Evolutionary conservation across 2,329 filamentous ascomycete species (phyloP).

Genomic region (Pseudopithomyces maydicus): DNA sequence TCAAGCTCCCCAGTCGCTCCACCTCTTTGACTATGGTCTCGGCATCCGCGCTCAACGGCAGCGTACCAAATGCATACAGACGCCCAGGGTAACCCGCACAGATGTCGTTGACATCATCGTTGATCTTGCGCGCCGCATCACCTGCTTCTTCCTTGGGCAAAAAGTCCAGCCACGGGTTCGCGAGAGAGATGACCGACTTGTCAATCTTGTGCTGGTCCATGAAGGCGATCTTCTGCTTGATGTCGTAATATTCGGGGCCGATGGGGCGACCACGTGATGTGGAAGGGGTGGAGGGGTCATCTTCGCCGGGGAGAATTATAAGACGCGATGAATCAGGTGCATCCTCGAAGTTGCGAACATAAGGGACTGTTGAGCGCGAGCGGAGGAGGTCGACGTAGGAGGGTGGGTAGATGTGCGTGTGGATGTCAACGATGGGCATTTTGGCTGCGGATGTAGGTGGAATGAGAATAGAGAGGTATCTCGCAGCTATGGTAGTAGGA

Average conservation of each 20-base stretch:
- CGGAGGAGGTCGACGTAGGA: conserved; percentile 64
- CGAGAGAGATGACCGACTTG: conserved; percentile 83
- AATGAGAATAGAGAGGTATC: neutral
- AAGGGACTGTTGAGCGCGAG: conserved; percentile 66
- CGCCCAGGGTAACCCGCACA: conserved; percentile 70
- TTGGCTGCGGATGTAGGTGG: conserved; percentile 13
- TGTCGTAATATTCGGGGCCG: conserved; percentile 80
- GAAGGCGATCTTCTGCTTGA: conserved; percentile 79
- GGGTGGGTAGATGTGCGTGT: conserved; percentile 68
- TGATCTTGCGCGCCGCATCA: conserved; percentile 69
- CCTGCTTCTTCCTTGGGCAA: conserved; percentile 66
- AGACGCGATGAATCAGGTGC: conserved; percentile 63
- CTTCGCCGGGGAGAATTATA: conserved; percentile 66
- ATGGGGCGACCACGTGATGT: conserved; percentile 77
- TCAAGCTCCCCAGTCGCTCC: conserved; percentile 63
- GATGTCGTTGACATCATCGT: conserved; percentile 75
- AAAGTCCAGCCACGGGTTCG: conserved; percentile 95
- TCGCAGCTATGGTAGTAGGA: neutral
- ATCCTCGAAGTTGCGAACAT: conserved; percentile 69
- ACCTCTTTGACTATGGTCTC: conserved; percentile 70
- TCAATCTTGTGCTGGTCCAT: conserved; percentile 85
- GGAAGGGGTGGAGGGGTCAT: conserved; percentile 56
- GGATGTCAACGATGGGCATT: conserved; percentile 61
- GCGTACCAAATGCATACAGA: conserved; percentile 80
- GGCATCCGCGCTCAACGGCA: conserved; percentile 73